Percentiles rank a stretch among this genome's conserved stretches.
Conservation (phyloP, 2,329 filamentous ascomycete species). For the Ophiostoma piceae region DNA sequence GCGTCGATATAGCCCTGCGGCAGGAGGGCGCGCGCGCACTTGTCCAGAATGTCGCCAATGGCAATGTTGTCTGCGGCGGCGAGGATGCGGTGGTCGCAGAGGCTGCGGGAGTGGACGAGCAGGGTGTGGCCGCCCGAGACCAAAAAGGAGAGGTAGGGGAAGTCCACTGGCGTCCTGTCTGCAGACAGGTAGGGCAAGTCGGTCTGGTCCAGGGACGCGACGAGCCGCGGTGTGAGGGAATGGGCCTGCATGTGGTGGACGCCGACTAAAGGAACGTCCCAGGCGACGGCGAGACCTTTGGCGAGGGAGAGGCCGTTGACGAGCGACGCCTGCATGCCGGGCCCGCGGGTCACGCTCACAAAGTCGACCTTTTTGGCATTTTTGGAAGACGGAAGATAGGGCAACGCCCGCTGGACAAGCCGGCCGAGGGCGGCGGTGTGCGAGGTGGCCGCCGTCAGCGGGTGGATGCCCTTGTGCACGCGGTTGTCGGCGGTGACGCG, state of each 20-base stretch:
- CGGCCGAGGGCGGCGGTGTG: conserved; percentile 67
- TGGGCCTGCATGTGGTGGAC: conserved; percentile 99
- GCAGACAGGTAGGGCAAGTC: background rate
- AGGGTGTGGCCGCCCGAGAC: conserved; percentile 91
- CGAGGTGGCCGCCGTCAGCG: conserved; percentile 65
- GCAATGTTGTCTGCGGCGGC: conserved; percentile 73
- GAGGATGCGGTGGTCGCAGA: conserved; percentile 67
- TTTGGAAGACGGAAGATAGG: conserved; percentile 40
- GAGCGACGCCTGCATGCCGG: conserved; percentile 78
- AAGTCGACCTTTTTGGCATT: conserved; percentile 50
- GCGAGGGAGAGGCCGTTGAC: conserved; percentile 73
- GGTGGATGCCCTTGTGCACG: conserved; percentile 71
- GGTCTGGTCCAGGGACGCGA: conserved; percentile 43
- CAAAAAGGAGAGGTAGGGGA: conserved; percentile 83
- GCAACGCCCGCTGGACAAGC: conserved; percentile 61
- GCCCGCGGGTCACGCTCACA: conserved; percentile 82
- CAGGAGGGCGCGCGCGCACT: conserved; percentile 71
- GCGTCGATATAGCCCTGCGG: conserved; percentile 53
- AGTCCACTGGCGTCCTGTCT: conserved; percentile 36
- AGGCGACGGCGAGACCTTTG: conserved; percentile 80
- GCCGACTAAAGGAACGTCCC: conserved; percentile 74
- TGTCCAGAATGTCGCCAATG: conserved; percentile 87
- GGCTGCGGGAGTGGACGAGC: conserved; percentile 65
- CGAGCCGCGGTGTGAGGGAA: conserved; percentile 78
- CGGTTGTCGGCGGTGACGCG: conserved; percentile 78